Base-by-base conservation (phyloP, 2,329 filamentous ascomycete genomes). In the Aspergillus pseudonomiae region DNA sequence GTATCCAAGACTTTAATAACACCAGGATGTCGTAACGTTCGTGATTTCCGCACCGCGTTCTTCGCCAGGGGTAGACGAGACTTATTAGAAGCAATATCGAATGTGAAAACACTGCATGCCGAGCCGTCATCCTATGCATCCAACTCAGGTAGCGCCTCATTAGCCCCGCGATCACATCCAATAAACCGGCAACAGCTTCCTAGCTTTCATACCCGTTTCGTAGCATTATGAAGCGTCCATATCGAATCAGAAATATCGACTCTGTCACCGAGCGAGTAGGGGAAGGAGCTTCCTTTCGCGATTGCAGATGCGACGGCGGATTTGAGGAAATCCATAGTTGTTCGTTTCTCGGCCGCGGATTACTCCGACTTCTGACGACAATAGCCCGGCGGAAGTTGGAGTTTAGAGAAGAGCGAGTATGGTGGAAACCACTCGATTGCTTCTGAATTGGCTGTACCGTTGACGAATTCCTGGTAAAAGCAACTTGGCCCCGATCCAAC, bases 291-390 rank as follows among this genome's bases (percentile, higher is more conserved):
- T 2, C 94, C 94, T 78, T 97, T 95, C 53, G 95, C 92, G 73
- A 99, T 98, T 71, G 94, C 94, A 65, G 95, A 98, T 53, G 94
- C 94, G 76, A 98, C 93, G 59, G 95, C 95, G 65, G 94, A 98
- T 81, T 98, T 98, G 75, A 99, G 87, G 75, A 98, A 98, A 78
- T 99, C 94, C 95, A 99, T 99, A 70, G 70, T 64, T 41, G 61
- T 28, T 54, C 46, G 59, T 61, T 59, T 61, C 58, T 61, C 21
- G 52, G 54, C 26, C 54, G 61, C 21, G 21, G 46, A 26, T 32
- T 11, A 46, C 24, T 14, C 12, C 6, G 24, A 19, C 21, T 26
- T 14, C 16, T 26, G 45, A 26, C 21, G 6, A 48, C 45, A 48
- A 52, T 16, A 19, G n/a, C 48, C 32, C 48, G 19, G 48, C 26